Base-by-base conservation (phyloP, 768 basidiomycete species). In the Pisolithus tinctorius region DNA sequence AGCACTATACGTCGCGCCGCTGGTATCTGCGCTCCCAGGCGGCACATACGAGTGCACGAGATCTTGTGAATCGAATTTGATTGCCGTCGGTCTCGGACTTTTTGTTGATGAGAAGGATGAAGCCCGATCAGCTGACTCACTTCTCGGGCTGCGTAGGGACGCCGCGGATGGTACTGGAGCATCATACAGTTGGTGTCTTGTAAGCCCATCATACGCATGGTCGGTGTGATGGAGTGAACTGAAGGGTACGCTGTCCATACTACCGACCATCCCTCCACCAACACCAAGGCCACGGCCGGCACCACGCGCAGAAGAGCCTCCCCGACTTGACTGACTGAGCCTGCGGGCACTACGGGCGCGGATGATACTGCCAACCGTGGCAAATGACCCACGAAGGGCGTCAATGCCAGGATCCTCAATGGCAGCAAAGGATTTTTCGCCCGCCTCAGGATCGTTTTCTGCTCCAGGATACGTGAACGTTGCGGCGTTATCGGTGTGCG, bases 391-490 rank as follows among this genome's bases (percentile, higher is more conserved):
- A 16, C 96, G 81, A 0, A 98, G 77, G 2, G 93, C 80, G 55
- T 93, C 93, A 66, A 96, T 88, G 3, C 94, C 94, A 0, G 95
- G 94, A 58, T 98, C 92, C 65, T 97, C 93, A 17, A 82, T 51
- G 0, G 80, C 84, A 4, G 78, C 53, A 1, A 74, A 59, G 13
- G 70, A 66, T 49, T 82, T 81, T 61, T 90, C 89, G 67, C 93
- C 91, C 30, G 54, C 42, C 49, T 84, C 84, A 31, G 16, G 8
- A 9, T 64, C 61, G 49, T 60, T 40, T 31, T 63, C 54, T 38
- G 59, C 56, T 26, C 50, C 50, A 9, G 50, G n/a, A 30, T 41
- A 41, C 34, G 29, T 23, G 16, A 45, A 51, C 9, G 63, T 63
- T 4, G 62, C 64, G 1, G 76, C 59, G 0, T 73, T 72, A 56